Evolutionary conservation across 169 alveolate species (phyloP).

Genomic region (Toxoplasma gondii): DNA sequence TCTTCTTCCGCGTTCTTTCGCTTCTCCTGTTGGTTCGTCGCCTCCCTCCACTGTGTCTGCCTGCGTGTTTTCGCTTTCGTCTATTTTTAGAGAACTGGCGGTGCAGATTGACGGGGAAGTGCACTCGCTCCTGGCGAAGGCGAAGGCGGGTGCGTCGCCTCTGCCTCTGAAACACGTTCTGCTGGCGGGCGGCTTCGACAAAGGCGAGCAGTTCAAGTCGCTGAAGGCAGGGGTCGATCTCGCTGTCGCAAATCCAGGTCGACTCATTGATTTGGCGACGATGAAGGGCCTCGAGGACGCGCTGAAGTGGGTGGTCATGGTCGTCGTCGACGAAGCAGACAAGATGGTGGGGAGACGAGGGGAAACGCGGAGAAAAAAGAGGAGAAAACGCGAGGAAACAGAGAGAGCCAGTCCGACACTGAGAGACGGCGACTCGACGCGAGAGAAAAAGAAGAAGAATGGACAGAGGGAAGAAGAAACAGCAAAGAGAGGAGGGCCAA

Average conservation of each 20-base stretch:
- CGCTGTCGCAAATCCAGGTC: slow-evolving; percentile 64
- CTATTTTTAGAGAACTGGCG: slow-evolving; percentile 59
- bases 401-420: no score
- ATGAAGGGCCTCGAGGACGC: slow-evolving; percentile 58
- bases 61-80: background rate
- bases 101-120: slow-evolving; percentile 68
- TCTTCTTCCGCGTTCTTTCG: no score
- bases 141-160: slow-evolving; percentile 52
- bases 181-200: slow-evolving; percentile 68
- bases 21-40: no score
- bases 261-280: slow-evolving; percentile 63
- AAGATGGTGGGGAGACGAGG: slow-evolving; percentile 40
- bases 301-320: slow-evolving; percentile 53
- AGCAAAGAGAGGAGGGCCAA: no score
- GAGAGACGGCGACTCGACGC: no score
- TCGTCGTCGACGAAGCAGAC: slow-evolving; percentile 71
- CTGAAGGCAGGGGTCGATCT: slow-evolving; percentile 62
- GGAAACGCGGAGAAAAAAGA: background rate
- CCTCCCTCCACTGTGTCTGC: background rate
- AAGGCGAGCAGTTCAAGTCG: slow-evolving; percentile 64
- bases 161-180: slow-evolving; percentile 55
- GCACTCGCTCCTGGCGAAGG: slow-evolving; percentile 42
- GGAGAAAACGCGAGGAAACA: background rate
- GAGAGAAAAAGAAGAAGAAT: background rate
- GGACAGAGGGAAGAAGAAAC: background rate